A percentile compares a stretch with the other conserved stretches of the same genome.
These are phyloP conservation scores for Fusarium veterinarium DNA, from an alignment of 2,329 filamentous ascomycete species.

Conservation along the genomic window DNA sequence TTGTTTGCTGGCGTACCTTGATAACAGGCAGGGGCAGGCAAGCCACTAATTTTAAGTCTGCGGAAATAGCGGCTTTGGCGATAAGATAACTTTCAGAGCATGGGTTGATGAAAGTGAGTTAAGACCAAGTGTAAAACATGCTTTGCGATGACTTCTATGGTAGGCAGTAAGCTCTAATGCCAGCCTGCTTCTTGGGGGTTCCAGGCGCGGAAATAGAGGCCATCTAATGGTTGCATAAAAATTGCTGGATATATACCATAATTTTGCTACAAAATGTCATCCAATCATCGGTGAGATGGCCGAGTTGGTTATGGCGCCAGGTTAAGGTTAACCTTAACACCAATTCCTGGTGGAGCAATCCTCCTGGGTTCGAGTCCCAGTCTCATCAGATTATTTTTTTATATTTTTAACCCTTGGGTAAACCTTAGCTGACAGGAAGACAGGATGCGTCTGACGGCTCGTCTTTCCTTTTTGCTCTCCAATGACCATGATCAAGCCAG, in stretches of 20 bases:
- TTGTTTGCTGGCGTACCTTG: neutral
- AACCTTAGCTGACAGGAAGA: rapidly evolving
- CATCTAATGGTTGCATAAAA: too few relatives aligned
- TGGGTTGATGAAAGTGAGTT: too few relatives aligned
- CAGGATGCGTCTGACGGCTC: neutral
- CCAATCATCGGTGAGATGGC: conserved; percentile 29
- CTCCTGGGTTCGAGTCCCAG: conserved; percentile 32
- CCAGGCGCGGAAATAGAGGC: too few relatives aligned
- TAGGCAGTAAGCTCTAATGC: too few relatives aligned
- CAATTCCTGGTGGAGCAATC: conserved; percentile 30
- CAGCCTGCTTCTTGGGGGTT: too few relatives aligned
- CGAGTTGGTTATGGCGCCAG: conserved; percentile 33
- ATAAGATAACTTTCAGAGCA: too few relatives aligned
- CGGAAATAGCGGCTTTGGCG: neutral
- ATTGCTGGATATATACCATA: too few relatives aligned
- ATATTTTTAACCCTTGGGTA: neutral
- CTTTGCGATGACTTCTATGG: too few relatives aligned
- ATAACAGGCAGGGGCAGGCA: neutral
- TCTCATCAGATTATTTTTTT: conserved; percentile 22
- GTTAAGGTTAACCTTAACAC: conserved; percentile 31
- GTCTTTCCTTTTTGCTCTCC: too few relatives aligned
- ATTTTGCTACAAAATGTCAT: neutral
- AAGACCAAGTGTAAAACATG: too few relatives aligned
- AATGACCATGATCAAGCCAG: too few relatives aligned
- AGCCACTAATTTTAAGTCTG: neutral